Evolutionary conservation across 805 yeast genomes (phyloP).

Genomic region (Priceomyces haplophilus): DNA sequence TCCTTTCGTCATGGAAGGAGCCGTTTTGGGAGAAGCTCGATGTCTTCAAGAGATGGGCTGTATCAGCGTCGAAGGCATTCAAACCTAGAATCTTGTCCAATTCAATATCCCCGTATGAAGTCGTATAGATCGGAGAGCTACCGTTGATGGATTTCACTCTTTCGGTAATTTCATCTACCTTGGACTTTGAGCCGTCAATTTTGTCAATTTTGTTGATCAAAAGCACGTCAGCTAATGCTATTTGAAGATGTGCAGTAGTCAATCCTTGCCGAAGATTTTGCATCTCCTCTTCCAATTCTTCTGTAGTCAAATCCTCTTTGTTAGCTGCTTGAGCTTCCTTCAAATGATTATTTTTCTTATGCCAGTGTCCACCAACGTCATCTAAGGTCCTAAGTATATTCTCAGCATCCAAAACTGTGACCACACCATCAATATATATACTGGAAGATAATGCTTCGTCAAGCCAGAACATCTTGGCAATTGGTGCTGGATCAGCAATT

Average conservation of each 20-base stretch:
- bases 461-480: constrained; percentile 96
- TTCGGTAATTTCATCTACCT: constrained; percentile 27
- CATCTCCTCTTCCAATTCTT: constrained; percentile 30
- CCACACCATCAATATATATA: constrained; percentile 86
- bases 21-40: constrained; percentile 11
- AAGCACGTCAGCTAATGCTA: constrained; percentile 84
- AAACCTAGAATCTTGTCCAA: constrained; percentile 66
- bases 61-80: constrained; percentile 62
- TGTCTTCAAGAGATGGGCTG: constrained; percentile 17
- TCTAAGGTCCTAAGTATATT: constrained; percentile 64
- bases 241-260: constrained; percentile 85
- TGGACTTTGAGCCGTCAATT: constrained; percentile 18
- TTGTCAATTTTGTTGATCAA: constrained; percentile 76
- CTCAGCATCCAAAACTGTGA: constrained; percentile 78
- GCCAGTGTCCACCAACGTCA: constrained; percentile 74
- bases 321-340: constrained; percentile 15
- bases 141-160: constrained; percentile 58
- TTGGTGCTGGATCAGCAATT: constrained; percentile 96
- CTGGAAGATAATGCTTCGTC: constrained; percentile 84
- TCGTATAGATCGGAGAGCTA: constrained; percentile 61
- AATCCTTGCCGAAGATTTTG: constrained; percentile 40
- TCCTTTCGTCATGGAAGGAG: constrained; percentile 38
- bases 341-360: constrained; percentile 37
- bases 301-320: constrained; percentile 20
- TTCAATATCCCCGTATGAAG: constrained; percentile 74